Evolutionary conservation across 768 basidiomycete genomes (phyloP), one percentile per base, ranked within the genome.

Genomic region (Podaxis sp.): DNA sequence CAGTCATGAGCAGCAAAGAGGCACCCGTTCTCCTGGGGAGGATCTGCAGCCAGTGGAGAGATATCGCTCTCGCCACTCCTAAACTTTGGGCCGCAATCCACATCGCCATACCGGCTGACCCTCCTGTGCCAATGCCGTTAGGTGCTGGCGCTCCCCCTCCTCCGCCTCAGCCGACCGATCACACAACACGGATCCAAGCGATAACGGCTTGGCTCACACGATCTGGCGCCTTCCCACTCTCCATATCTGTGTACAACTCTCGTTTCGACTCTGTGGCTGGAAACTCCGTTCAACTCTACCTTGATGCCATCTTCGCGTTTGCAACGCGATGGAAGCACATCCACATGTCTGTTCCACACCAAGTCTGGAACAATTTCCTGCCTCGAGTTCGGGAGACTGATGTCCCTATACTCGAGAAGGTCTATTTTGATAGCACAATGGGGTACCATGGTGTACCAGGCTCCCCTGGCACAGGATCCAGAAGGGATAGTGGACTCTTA

Each of bases 1-100:
- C 69, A 4, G 61, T 64, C 40, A 67, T 70, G 66, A 65, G 65
- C 40, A 38, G 46, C 19, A 59, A 37, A 12, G 66, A 67, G 46
- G 67, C 69, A 5, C 69, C 69, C 25, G 24, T 68, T 29, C 41
- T 67, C 17, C 64, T 67, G 11, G 66, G 64, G 2, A 65, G 64
- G 8, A 55, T 70, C 15, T 70, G 65, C 51, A 66, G 64, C 29
- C 58, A 63, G 17, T 70, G 69, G 69, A 56, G 69, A 25, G 55
- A 63, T 12, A 52, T 70, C 7, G 58, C 64, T 4, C 54, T 65
- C 2, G 57, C 49, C 17, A 64, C 64, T 8, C 65, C 69, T 17
- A 59, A 64, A 8, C 61, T 70, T 24, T 70, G 69, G 69, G 41
- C 66, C 5, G 37, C 66, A 15, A 57, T 69, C 19, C 65, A 69